phyloP scores from a whole-genome alignment of 495 filamentous ascomycete genomes.

The Penicillium riverlandense region DNA sequence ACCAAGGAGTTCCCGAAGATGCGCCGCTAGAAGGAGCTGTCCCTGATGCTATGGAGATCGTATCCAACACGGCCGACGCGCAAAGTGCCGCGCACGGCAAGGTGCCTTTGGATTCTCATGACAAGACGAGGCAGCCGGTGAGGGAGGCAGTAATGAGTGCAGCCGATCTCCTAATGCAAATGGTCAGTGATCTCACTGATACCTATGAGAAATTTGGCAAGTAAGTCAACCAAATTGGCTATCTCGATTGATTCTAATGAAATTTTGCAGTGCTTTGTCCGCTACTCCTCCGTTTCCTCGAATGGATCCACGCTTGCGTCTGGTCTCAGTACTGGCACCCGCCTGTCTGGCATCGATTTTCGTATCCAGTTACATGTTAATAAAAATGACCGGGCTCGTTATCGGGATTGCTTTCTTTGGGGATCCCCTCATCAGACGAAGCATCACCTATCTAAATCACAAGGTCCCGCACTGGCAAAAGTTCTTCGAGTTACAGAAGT shows the following conservation, averaged over 20 bases:
- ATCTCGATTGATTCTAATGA: not conserved
- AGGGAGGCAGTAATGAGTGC: conserved; percentile 69
- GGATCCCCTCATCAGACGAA: conserved; percentile 62
- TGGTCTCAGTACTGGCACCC: conserved; percentile 55
- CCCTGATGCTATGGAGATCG: conserved; percentile 58
- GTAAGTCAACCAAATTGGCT: conserved; percentile 28
- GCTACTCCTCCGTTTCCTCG: conserved; percentile 68
- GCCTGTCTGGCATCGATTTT: conserved; percentile 52
- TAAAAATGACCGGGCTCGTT: conserved; percentile 56
- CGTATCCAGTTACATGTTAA: conserved; percentile 60
- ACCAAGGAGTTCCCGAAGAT: conserved; percentile 40
- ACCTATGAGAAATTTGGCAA: conserved; percentile 76
- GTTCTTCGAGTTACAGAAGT: conserved; percentile 62
- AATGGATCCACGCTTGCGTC: conserved; percentile 51
- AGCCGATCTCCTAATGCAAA: conserved; percentile 68
- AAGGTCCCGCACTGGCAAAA: conserved; percentile 71
- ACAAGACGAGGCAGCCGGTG: conserved; percentile 78
- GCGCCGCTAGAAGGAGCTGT: conserved; percentile 39
- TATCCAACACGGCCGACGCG: conserved; percentile 45
- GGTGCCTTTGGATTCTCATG: conserved; percentile 42
- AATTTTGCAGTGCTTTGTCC: conserved; percentile 52
- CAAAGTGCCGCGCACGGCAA: conserved; percentile 46
- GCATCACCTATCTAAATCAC: conserved; percentile 54
- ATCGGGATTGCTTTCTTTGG: conserved; percentile 71
- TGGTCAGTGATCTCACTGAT: conserved; percentile 65